These are phyloP conservation scores for Nicotiana tabacum DNA, from an alignment of 257 asterid genomes.

Conservation along the genomic window DNA sequence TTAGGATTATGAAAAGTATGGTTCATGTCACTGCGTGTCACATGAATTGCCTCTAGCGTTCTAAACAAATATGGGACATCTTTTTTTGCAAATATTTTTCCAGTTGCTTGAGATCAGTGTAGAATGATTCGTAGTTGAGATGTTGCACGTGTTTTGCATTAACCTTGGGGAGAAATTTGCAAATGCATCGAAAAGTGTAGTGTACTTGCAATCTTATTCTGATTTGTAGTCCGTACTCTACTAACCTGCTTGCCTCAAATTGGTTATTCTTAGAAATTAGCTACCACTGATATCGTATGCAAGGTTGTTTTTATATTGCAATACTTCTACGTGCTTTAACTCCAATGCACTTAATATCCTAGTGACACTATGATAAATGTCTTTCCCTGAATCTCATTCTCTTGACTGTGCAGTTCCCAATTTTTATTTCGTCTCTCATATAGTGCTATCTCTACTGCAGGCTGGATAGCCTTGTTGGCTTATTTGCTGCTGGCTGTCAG, in stretches of 20 bases:
- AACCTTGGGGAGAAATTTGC: neutral
- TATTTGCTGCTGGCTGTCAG: conserved; percentile 98
- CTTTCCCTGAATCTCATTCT: neutral
- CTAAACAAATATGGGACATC: neutral
- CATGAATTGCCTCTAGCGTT: neutral
- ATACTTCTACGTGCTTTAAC: neutral
- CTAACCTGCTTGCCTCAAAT: neutral
- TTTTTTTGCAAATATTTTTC: neutral
- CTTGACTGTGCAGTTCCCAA: neutral
- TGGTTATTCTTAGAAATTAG: neutral
- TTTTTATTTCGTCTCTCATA: conserved; percentile 7
- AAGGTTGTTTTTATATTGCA: neutral
- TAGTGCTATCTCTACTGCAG: conserved; percentile 36
- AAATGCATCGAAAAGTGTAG: neutral
- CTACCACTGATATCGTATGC: neutral
- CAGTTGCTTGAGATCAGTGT: neutral
- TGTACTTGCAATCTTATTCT: neutral
- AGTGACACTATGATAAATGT: neutral
- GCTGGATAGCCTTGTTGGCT: conserved; percentile 92
- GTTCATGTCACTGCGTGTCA: neutral
- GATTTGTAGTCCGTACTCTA: neutral
- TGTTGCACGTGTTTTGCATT: neutral
- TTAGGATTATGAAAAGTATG: neutral
- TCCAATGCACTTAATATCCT: neutral
- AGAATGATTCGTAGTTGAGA: neutral